Evolutionary conservation across 2,329 filamentous ascomycete genomes (phyloP).

Genomic region (Paecilomyces dactylethromorphus): DNA sequence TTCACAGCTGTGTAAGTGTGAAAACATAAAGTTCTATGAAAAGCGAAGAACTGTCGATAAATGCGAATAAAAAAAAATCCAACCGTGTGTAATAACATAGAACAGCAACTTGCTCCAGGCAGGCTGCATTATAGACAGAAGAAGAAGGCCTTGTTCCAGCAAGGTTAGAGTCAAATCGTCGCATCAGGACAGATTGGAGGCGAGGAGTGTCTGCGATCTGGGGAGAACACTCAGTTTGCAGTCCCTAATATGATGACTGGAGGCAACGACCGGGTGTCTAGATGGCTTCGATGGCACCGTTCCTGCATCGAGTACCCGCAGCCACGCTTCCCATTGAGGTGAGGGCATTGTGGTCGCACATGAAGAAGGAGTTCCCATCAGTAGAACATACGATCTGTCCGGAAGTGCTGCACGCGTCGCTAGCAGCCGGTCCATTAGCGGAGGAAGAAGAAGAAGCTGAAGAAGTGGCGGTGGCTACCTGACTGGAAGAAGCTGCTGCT

Average conservation of each 20-base stretch:
- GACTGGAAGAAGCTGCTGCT: neutral
- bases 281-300: slow-evolving; percentile 14
- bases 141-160: neutral
- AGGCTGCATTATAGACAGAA: neutral
- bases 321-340: slow-evolving; percentile 33
- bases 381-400: slow-evolving; percentile 27
- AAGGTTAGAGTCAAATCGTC: neutral
- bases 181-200: neutral
- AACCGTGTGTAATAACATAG: neutral
- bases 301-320: slow-evolving; percentile 25
- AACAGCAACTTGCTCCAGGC: neutral
- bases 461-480: slow-evolving; percentile 1
- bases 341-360: slow-evolving; percentile 23
- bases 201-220: neutral
- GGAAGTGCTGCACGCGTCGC: slow-evolving; percentile 15
- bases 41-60: neutral
- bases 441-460: slow-evolving; percentile 6
- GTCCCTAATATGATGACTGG: neutral
- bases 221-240: neutral
- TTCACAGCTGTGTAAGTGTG: neutral
- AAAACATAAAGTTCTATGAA: neutral
- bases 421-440: neutral
- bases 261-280: neutral
- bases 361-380: slow-evolving; percentile 25
- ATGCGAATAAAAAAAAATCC: neutral